phyloP scores from a whole-genome alignment of 768 basidiomycete species.

The Boletus tomentosulus region DNA sequence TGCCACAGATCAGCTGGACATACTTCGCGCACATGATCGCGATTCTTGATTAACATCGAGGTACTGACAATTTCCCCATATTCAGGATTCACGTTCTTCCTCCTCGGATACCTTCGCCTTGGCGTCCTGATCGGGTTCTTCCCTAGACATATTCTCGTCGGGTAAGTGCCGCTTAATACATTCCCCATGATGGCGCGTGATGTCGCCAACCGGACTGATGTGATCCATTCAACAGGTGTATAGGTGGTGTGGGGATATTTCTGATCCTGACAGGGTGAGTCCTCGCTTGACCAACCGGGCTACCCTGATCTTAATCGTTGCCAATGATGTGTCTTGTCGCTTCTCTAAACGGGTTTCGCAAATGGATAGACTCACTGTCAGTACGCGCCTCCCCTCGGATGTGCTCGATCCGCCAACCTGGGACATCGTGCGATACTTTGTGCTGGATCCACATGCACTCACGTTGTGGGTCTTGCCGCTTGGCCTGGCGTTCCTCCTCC shows the following conservation, averaged over 20 bases:
- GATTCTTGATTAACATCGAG: slow-evolving; percentile 11
- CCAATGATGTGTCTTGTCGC: not conserved
- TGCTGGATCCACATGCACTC: slow-evolving; percentile 58
- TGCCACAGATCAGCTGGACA: not conserved
- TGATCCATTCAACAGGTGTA: slow-evolving; percentile 45
- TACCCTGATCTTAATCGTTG: not conserved
- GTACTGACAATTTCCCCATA: slow-evolving; percentile 3
- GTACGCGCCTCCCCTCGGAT: slow-evolving; percentile 76
- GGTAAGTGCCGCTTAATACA: slow-evolving; percentile 42
- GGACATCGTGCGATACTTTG: slow-evolving; percentile 64
- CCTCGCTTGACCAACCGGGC: not conserved
- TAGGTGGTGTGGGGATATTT: slow-evolving; percentile 95
- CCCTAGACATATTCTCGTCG: slow-evolving; percentile 94
- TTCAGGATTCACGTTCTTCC: slow-evolving; percentile 62
- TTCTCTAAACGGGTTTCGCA: not conserved
- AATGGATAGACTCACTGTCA: slow-evolving; percentile 79
- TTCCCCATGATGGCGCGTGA: not conserved
- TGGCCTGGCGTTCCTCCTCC: slow-evolving; percentile 66
- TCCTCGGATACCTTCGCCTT: slow-evolving; percentile 79
- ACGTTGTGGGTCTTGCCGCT: slow-evolving; percentile 79
- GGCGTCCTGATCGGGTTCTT: slow-evolving; percentile 92
- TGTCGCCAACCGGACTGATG: not conserved
- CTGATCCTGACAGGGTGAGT: slow-evolving; percentile 82
- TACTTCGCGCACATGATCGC: not conserved
- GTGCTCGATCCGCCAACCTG: slow-evolving; percentile 62